Evolutionary conservation across 1,284 basidiomycete genomes (phyloP).

Genomic region (Cryptococcus sp.): DNA sequence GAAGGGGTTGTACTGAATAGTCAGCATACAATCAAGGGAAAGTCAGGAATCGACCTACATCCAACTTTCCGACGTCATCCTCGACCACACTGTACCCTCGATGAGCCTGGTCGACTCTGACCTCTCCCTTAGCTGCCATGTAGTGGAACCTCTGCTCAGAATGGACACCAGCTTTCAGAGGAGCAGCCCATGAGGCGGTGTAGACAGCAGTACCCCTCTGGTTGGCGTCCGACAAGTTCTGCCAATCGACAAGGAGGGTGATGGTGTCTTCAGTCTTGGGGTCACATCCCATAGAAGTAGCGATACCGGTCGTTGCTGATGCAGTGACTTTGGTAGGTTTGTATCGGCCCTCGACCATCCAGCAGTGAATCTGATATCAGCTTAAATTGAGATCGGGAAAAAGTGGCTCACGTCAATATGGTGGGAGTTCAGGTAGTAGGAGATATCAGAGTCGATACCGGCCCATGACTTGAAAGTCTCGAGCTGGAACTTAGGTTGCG

Average conservation of each 20-base stretch:
- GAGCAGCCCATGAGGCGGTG: conserved; percentile 69
- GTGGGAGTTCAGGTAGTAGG: conserved; percentile 88
- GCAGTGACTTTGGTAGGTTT: conserved; percentile 76
- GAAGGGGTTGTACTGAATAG: conserved; percentile 69
- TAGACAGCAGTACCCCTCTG: conserved; percentile 64
- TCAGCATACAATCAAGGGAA: conserved; percentile 5
- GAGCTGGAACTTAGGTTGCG: conserved; percentile 88
- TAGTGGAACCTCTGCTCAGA: conserved; percentile 91
- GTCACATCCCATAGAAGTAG: conserved; percentile 64
- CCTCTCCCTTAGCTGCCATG: conserved; percentile 89
- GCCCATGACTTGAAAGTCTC: conserved; percentile 94
- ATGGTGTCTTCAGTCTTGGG: conserved; percentile 84
- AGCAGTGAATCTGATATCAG: conserved; percentile 63
- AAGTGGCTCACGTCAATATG: conserved; percentile 58
- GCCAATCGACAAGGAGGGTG: conserved; percentile 89
- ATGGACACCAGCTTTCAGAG: conserved; percentile 57
- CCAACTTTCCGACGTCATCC: conserved; percentile 64
- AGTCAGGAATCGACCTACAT: conserved; percentile 14
- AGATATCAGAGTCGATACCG: conserved; percentile 83
- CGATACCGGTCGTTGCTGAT: conserved; percentile 81
- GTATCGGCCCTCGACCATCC: conserved; percentile 75
- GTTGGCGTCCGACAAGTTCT: conserved; percentile 63
- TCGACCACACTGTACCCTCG: conserved; percentile 85
- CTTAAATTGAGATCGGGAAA: not conserved
- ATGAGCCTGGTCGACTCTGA: conserved; percentile 86